A percentile compares a stretch with the other conserved stretches of the same genome.
Evolutionary conservation across 1,139 yeast genomes (phyloP).

Genomic region (Hyphopichia khmerensis): DNA sequence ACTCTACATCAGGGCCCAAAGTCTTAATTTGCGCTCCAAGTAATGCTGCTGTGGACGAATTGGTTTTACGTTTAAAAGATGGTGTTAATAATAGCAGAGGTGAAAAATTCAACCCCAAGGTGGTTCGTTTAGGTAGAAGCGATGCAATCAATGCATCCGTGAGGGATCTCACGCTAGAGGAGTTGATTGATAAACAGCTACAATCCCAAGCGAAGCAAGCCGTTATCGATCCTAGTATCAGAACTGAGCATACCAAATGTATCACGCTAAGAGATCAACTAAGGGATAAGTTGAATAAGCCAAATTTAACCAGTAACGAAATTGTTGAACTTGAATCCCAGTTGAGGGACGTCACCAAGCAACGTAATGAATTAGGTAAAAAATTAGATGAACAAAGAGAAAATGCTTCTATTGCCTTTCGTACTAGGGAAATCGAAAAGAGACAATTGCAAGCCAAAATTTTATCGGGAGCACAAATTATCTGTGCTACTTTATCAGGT

Average conservation of each 20-base stretch:
- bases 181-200: slow-evolving; percentile 70
- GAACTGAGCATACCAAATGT: slow-evolving; percentile 53
- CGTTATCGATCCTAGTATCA: slow-evolving; percentile 44
- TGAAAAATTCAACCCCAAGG: slow-evolving; percentile 55
- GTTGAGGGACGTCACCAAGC: slow-evolving; percentile 55
- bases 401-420: slow-evolving; percentile 57
- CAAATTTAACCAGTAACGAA: slow-evolving; percentile 35
- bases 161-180: slow-evolving; percentile 82
- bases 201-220: slow-evolving; percentile 40
- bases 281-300: slow-evolving; percentile 35
- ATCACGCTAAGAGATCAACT: slow-evolving; percentile 51
- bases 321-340: slow-evolving; percentile 45
- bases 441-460: slow-evolving; percentile 73
- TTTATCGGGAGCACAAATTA: slow-evolving; percentile 75
- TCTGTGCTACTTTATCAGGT: slow-evolving; percentile 92
- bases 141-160: slow-evolving; percentile 87
- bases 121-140: slow-evolving; percentile 88
- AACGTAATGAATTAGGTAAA: slow-evolving; percentile 69
- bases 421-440: slow-evolving; percentile 78
- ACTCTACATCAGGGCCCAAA: slow-evolving; percentile 23
- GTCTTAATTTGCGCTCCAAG: slow-evolving; percentile 96
- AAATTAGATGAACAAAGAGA: slow-evolving; percentile 81
- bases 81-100: slow-evolving; percentile 70
- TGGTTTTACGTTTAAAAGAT: slow-evolving; percentile 77
- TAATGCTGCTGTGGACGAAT: slow-evolving; percentile 98